These are phyloP conservation scores for Drosera capensis DNA, from an alignment of 148 eudicot species.

Conservation along the genomic window DNA sequence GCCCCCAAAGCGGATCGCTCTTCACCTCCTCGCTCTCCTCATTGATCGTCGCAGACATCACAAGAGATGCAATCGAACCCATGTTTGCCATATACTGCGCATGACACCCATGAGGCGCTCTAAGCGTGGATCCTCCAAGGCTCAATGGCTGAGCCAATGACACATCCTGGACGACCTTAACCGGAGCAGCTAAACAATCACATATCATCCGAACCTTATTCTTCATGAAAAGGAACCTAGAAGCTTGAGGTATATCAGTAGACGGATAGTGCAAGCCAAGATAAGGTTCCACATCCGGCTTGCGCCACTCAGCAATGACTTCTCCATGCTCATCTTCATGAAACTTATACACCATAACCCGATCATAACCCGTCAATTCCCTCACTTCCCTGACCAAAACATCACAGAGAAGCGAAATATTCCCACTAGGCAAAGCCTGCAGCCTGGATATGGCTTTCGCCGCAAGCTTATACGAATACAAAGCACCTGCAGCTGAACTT, in stretches of 20 bases:
- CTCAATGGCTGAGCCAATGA: constrained; percentile 49
- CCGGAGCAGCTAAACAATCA: constrained; percentile 55
- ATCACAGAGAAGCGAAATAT: constrained; percentile 51
- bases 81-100: constrained; percentile 75
- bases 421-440: constrained; percentile 54
- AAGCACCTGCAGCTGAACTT: constrained; percentile 57
- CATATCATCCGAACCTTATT: constrained; percentile 84
- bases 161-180: constrained; percentile 56
- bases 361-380: constrained; percentile 65
- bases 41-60: constrained; percentile 52
- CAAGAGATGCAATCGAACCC: constrained; percentile 80
- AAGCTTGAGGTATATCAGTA: constrained; percentile 87
- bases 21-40: constrained; percentile 47
- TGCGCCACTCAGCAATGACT: constrained; percentile 52
- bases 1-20: constrained; percentile 28
- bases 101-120: constrained; percentile 88
- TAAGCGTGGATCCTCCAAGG: constrained; percentile 60
- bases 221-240: constrained; percentile 69
- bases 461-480: constrained; percentile 71
- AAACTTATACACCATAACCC: constrained; percentile 84
- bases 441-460: constrained; percentile 58
- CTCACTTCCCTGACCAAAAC: constrained; percentile 55
- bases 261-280: constrained; percentile 86
- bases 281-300: constrained; percentile 54
- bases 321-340: constrained; percentile 93